Evolutionary conservation across 768 basidiomycete species (phyloP).

Genomic region (Tulasnella sp.): DNA sequence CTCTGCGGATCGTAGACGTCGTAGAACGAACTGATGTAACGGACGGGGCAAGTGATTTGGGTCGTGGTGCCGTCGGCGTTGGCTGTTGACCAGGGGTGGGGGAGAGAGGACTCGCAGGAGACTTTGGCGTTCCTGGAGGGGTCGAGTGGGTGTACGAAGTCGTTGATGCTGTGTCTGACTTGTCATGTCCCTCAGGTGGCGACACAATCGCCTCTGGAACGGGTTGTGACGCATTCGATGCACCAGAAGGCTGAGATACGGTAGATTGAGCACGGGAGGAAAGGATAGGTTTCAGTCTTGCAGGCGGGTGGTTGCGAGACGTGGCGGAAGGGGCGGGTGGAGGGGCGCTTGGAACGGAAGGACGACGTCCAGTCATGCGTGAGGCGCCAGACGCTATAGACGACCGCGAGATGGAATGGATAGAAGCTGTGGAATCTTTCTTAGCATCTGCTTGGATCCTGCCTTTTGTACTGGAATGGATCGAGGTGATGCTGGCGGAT

Average conservation of each 20-base stretch:
- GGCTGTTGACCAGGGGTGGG: conserved; percentile 1
- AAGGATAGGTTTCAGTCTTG: conserved; percentile 9
- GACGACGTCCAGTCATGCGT: background rate
- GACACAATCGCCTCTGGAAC: background rate
- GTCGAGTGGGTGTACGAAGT: conserved; percentile 8
- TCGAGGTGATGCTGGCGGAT: conserved; percentile 35
- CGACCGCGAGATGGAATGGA: conserved; percentile 34
- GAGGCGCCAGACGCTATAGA: background rate
- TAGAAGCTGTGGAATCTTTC: conserved; percentile 26
- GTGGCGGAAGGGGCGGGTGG: conserved; percentile 11
- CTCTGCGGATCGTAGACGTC: conserved; percentile 30
- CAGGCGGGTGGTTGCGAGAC: background rate
- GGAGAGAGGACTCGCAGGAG: background rate
- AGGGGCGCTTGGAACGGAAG: background rate
- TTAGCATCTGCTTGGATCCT: background rate
- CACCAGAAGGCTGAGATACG: conserved; percentile 6
- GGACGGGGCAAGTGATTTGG: conserved; percentile 27
- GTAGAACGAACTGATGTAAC: conserved; percentile 29
- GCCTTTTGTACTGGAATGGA: conserved; percentile 28
- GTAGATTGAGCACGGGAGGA: conserved; percentile 2
- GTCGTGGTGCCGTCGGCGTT: conserved; percentile 13
- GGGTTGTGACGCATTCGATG: background rate
- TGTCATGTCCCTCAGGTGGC: background rate
- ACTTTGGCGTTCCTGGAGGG: background rate
- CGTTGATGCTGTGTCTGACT: background rate